Evolutionary conservation across 2,329 filamentous ascomycete species (phyloP), one percentile per base, ranked within the genome.

Genomic region (Aspergillus intermedius): DNA sequence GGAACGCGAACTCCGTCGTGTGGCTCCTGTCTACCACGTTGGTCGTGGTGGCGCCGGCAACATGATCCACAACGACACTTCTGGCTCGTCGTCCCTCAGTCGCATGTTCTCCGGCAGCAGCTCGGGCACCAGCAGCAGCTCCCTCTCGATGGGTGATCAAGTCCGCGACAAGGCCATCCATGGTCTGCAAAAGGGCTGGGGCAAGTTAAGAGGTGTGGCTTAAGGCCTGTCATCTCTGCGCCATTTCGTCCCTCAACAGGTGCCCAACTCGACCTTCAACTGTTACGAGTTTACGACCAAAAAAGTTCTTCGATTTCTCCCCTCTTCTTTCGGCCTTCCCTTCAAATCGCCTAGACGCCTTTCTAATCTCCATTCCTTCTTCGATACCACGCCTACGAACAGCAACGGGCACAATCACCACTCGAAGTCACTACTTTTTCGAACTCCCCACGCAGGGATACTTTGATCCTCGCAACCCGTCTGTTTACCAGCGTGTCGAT

Each of bases 11-110:
- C 70, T 79, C 53, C 73, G 76, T 49, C 71, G 77, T 32, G 72
- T 76, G 42, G 79, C 80, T 2, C 81, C 81, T 15, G 76, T 84
- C 52, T 84, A 82, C 73, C 79, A 82, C 63, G 77, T 83, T 54
- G 81, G 81, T 40, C 74, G 81, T 41, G 81, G 81, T 17, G 81
- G 81, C 37, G 77, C 76, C 10, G 81, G 79, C 45, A 84, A 84
- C 65, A 65, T 64, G 54, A 61, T 72, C 45, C 57, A 55, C 56
- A 51, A 60, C 40, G 61, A 62, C 54, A 53, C 39, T 28, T 32
- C 49, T 39, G 50, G 52, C 42, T 46, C 34, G 45, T 54, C 51
- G 51, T 59, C 51, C 44, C 60, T 69, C 42, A 61, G 54, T 41
- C 67, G 69, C 57, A 68, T 68, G 57, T 60, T 65, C 54, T 69